Evolutionary conservation across 345 rosid genomes (phyloP).

Genomic region (Eutrema heterophyllum): DNA sequence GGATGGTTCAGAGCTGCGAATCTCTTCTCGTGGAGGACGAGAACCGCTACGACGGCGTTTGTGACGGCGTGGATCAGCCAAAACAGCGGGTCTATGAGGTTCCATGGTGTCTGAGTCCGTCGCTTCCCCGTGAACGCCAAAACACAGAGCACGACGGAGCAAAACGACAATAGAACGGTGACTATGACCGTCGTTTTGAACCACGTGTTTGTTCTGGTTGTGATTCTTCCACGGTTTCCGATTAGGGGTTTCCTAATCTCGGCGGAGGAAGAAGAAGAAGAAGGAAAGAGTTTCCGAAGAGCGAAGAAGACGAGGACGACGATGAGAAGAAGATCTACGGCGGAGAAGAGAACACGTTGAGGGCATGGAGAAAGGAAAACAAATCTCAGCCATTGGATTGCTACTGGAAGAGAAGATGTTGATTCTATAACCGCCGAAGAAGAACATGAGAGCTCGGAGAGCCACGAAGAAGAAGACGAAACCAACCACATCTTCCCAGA

Average conservation of each 20-base stretch:
- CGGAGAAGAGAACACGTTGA: slow-evolving; percentile 61
- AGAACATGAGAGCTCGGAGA: slow-evolving; percentile 59
- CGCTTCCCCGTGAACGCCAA: slow-evolving; percentile 36
- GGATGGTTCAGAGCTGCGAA: slow-evolving; percentile 58
- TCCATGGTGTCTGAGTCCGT: slow-evolving; percentile 42
- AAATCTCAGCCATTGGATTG: slow-evolving; percentile 71
- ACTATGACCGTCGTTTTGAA: slow-evolving; percentile 52
- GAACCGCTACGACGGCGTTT: slow-evolving; percentile 47
- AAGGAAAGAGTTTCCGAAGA: slow-evolving; percentile 42
- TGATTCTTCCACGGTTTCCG: slow-evolving; percentile 22
- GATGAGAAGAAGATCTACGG: slow-evolving; percentile 51
- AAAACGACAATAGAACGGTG: slow-evolving; percentile 39
- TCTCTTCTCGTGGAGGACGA: slow-evolving; percentile 72
- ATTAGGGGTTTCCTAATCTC: slow-evolving; percentile 63
- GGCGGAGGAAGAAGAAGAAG: slow-evolving; percentile 21
- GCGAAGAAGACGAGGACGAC: slow-evolving; percentile 44
- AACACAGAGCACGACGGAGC: slow-evolving; percentile 43
- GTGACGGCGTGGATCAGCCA: slow-evolving; percentile 77
- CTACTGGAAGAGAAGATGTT: slow-evolving; percentile 33
- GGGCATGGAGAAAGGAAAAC: slow-evolving; percentile 75
- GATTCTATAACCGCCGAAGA: slow-evolving; percentile 35
- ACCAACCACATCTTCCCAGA: slow-evolving; percentile 12
- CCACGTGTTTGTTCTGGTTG: slow-evolving; percentile 38
- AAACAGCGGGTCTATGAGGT: slow-evolving; percentile 40
- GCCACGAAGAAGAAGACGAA: slow-evolving; percentile 49